phyloP scores from a whole-genome alignment of 192 early-diverging fungal genomes.

The Coemansia sp. region DNA sequence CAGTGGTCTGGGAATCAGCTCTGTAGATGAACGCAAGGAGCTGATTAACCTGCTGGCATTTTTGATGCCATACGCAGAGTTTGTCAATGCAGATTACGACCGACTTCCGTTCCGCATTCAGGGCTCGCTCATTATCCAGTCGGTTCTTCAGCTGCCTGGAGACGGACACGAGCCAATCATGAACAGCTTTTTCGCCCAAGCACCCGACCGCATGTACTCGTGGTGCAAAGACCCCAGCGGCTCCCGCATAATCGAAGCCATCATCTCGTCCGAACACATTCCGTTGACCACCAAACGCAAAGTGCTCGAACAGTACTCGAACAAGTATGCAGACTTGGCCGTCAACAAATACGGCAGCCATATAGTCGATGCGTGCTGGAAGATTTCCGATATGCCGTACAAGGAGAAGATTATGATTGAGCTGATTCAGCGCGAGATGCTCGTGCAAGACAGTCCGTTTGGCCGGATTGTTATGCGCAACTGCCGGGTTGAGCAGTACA shows the following conservation, averaged over 20 bases:
- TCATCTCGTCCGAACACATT: background rate
- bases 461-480: conserved; percentile 77
- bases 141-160: background rate
- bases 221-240: background rate
- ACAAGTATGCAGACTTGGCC: conserved; percentile 49
- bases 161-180: background rate
- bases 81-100: background rate
- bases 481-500: conserved; percentile 76
- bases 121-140: background rate
- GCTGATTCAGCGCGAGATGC: conserved; percentile 58
- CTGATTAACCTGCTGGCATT: background rate
- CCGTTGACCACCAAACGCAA: background rate
- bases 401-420: conserved; percentile 72
- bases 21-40: background rate
- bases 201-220: background rate
- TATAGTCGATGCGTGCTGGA: conserved; percentile 78
- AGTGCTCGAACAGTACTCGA: conserved; percentile 44
- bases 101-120: background rate
- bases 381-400: conserved; percentile 63
- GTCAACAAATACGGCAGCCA: conserved; percentile 76
- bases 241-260: background rate
- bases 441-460: conserved; percentile 62
- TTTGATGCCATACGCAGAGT: background rate
- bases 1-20: background rate
- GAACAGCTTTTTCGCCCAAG: background rate